These are phyloP conservation scores for Piper longum DNA, from an alignment of 164 flowering plant genomes.

Conservation along the genomic window DNA sequence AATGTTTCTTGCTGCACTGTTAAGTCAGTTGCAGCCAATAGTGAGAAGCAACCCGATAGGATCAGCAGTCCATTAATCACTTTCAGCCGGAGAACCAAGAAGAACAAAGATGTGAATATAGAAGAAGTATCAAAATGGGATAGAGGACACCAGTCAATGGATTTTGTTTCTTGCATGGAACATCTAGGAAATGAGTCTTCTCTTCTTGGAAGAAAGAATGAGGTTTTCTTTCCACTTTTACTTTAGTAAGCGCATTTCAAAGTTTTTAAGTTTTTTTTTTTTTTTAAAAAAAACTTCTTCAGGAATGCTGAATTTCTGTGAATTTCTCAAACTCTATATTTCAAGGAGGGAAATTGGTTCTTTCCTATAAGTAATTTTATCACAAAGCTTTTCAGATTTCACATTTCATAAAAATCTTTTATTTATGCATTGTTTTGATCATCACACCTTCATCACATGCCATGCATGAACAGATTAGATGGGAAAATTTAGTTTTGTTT, in stretches of 20 bases:
- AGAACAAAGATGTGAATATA: background rate
- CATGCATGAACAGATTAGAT: too few relatives aligned
- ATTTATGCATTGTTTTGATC: too few relatives aligned
- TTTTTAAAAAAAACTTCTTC: too few relatives aligned
- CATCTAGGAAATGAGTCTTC: background rate
- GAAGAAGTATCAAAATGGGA: background rate
- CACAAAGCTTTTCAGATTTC: too few relatives aligned
- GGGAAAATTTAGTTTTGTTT: too few relatives aligned
- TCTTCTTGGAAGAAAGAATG: background rate
- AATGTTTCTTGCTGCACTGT: too few relatives aligned
- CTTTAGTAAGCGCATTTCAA: background rate
- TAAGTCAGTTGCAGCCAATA: background rate
- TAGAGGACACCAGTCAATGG: background rate
- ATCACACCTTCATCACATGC: too few relatives aligned
- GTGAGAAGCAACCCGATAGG: background rate
- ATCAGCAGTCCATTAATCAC: conserved; percentile 5
- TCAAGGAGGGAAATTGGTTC: too few relatives aligned
- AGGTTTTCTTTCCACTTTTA: background rate
- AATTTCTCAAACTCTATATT: too few relatives aligned
- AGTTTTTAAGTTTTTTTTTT: background rate
- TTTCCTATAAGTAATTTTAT: too few relatives aligned
- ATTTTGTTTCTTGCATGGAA: background rate
- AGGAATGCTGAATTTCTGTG: too few relatives aligned
- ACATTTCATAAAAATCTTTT: too few relatives aligned
- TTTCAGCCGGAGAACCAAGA: conserved; percentile 8